These are phyloP conservation scores for Serendipita sp. DNA, from an alignment of 768 basidiomycete genomes.

Conservation along the genomic window DNA sequence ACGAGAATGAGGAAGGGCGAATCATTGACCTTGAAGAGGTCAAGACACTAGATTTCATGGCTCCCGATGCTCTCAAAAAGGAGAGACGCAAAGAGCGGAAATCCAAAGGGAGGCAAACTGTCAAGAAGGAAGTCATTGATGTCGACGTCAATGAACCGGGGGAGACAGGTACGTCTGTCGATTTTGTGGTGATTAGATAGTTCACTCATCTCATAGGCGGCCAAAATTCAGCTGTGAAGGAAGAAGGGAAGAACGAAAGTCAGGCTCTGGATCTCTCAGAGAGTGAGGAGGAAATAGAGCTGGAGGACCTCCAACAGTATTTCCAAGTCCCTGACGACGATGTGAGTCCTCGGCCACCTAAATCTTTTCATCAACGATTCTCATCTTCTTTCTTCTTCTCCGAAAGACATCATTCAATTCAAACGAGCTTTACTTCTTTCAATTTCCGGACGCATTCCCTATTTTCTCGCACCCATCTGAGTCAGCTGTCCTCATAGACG, in stretches of 20 bases:
- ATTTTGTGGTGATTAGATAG: neutral
- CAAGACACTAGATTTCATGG: slow-evolving; percentile 73
- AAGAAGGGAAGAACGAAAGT: neutral
- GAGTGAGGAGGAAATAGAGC: slow-evolving; percentile 61
- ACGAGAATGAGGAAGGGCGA: slow-evolving; percentile 54
- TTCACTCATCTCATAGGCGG: neutral
- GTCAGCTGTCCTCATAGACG: slow-evolving; percentile 16
- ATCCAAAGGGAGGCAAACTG: slow-evolving; percentile 21
- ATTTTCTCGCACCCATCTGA: slow-evolving; percentile 35
- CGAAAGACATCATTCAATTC: neutral
- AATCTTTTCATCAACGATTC: too few relatives aligned
- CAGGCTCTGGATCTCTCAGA: slow-evolving; percentile 58
- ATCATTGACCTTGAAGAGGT: slow-evolving; percentile 74
- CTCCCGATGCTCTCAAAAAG: slow-evolving; percentile 54
- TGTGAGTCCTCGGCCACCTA: neutral
- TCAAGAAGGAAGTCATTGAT: slow-evolving; percentile 26
- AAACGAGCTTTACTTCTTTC: slow-evolving; percentile 71
- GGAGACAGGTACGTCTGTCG: slow-evolving; percentile 19
- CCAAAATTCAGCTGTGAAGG: neutral
- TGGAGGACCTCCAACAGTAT: slow-evolving; percentile 72
- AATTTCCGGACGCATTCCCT: slow-evolving; percentile 79
- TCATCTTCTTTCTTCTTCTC: neutral
- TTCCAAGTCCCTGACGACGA: slow-evolving; percentile 20
- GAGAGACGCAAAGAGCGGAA: slow-evolving; percentile 25
- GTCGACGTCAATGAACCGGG: neutral